Evolutionary conservation across 2,329 filamentous ascomycete species (phyloP), one percentile per base, ranked within the genome.

Genomic region (Alternaria burnsii): DNA sequence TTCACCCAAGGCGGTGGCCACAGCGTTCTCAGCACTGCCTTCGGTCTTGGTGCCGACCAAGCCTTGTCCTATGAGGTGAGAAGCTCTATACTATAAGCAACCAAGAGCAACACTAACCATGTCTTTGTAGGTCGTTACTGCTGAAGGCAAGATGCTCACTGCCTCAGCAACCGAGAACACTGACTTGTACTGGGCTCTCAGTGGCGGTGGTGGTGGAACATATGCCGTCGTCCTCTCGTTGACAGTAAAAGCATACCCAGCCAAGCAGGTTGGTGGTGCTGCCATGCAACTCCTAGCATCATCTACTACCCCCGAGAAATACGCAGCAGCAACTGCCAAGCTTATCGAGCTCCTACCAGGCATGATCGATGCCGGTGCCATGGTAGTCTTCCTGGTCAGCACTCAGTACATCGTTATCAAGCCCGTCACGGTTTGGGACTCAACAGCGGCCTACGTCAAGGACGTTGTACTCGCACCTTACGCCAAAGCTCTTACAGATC

Each of bases 111-210:
- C 16, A 47, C 42, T 55, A 47, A 60, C 64, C 5, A 63, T 77
- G 3, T 69, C 70, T 20, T 72, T 59, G 32, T 68, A 70, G 38
- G 75, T 78, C 8, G 70, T 78, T 9, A 77, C 73, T 4, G 70
- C 74, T 43, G 63, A 71, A 14, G 77, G 77, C 14, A 53, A 66
- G 16, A 47, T 70, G 5, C 51, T 76, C n/a, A 73, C 59, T 22
- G 76, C 76, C 3, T 70, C 75, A 5, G 51, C 70, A 14, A 67
- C 64, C 5, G 36, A 72, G 24, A 74, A 78, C 56, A 26, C 65
- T 3, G 76, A 79, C 41, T 70, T 78, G 2, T 79, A 76, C 65
- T 79, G 76, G 77, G 77, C 77, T 9, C 61, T 79, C 3, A 66
- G 61, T 16, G 77, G 75, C 28, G 75, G 76, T 2, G 71, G 70